Conservation (phyloP, 768 basidiomycete genomes). For the Lyophyllum decastes region DNA sequence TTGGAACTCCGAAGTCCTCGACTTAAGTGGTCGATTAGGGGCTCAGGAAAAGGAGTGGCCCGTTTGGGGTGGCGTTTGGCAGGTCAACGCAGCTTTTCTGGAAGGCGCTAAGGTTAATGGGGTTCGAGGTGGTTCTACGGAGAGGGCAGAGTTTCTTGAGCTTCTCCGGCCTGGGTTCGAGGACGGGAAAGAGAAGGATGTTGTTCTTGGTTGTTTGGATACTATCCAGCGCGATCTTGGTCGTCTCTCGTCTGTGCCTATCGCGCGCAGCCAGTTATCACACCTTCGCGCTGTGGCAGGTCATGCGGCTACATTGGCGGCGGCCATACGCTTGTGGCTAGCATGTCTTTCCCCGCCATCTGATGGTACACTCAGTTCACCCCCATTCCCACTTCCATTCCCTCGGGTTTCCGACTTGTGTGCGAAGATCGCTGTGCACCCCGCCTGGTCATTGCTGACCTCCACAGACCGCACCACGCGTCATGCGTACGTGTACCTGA, state of each 20-base stretch:
- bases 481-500: constrained; percentile 36
- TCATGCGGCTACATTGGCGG: constrained; percentile 39
- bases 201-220: constrained; percentile 38
- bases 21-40: constrained; percentile 35
- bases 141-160: constrained; percentile 46
- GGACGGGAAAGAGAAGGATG: constrained; percentile 30
- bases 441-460: constrained; percentile 47
- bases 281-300: constrained; percentile 32
- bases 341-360: constrained; percentile 52
- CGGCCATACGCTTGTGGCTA: constrained; percentile 64
- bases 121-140: constrained; percentile 62
- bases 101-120: constrained; percentile 79
- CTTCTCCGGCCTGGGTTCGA: constrained; percentile 43
- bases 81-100: constrained; percentile 64
- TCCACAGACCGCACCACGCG: constrained; percentile 18
- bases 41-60: constrained; percentile 31
- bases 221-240: constrained; percentile 31
- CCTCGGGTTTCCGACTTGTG: constrained; percentile 53
- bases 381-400: constrained; percentile 67
- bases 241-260: constrained; percentile 15
- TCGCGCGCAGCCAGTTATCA: constrained; percentile 13
- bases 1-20: constrained; percentile 65
- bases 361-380: constrained; percentile 39
- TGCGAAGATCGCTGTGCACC: constrained; percentile 48
- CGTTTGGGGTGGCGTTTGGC: constrained; percentile 55